Evolutionary conservation across 352 stramenopile genomes (phyloP).

Genomic region (Pythium sp.): DNA sequence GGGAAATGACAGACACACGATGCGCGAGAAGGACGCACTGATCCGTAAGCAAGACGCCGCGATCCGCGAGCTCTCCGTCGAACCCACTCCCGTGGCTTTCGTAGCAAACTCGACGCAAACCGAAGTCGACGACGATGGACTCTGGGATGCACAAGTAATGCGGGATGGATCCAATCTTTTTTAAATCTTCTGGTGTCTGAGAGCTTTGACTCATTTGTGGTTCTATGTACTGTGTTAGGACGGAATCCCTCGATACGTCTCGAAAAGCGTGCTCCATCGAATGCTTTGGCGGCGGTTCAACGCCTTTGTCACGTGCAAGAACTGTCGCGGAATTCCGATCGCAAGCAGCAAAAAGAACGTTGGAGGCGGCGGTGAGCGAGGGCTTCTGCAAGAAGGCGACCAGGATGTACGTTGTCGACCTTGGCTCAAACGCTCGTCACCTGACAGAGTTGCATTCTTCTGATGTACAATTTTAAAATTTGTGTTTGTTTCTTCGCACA

Average conservation of each 20-base stretch:
- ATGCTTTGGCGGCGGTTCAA: slow-evolving; percentile 71
- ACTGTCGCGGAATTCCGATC: slow-evolving; percentile 56
- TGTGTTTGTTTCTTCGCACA: slow-evolving; percentile 13
- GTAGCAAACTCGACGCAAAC: slow-evolving; percentile 42
- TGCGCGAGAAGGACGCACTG: slow-evolving; percentile 54
- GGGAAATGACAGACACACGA: slow-evolving; percentile 18
- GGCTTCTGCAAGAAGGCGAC: slow-evolving; percentile 8
- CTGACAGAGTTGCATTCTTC: too few relatives aligned
- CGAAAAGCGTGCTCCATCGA: slow-evolving; percentile 36
- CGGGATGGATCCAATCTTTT: not conserved
- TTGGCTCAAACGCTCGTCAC: not conserved
- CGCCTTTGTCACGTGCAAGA: slow-evolving; percentile 66
- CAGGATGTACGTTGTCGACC: slow-evolving; percentile 20
- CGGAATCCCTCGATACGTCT: slow-evolving; percentile 58
- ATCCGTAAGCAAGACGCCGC: slow-evolving; percentile 40
- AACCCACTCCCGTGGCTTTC: slow-evolving; percentile 17
- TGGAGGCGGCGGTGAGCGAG: not conserved
- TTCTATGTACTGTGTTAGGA: slow-evolving; percentile 27
- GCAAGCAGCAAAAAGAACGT: slow-evolving; percentile 16
- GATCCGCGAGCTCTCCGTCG: slow-evolving; percentile 43
- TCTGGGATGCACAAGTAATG: slow-evolving; percentile 60
- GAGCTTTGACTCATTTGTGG: too few relatives aligned
- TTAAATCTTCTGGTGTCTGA: too few relatives aligned
- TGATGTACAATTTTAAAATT: too few relatives aligned
- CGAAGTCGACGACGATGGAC: slow-evolving; percentile 64